These are phyloP conservation scores for Fusarium redolens DNA, from an alignment of 2,329 filamentous ascomycete species.

Conservation along the genomic window DNA sequence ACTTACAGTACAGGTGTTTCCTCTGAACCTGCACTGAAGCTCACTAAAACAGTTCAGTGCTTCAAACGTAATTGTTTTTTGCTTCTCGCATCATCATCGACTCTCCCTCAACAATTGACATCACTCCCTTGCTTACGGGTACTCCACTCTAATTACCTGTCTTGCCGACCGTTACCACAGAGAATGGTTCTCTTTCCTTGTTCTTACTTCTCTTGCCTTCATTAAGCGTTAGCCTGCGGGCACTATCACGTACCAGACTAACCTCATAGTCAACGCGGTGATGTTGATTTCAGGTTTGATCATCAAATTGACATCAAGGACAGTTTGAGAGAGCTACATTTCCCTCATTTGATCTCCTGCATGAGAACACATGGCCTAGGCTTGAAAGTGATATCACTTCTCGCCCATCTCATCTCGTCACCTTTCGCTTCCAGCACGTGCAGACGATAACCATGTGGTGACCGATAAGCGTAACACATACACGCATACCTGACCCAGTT, in stretches of 20 bases:
- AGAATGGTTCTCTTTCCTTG: conserved; percentile 17
- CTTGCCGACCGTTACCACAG: conserved; percentile 23
- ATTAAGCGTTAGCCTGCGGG: background rate
- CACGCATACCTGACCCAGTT: background rate
- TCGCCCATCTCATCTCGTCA: conserved; percentile 2
- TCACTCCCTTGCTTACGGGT: conserved; percentile 21
- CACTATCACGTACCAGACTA: conserved; percentile 25
- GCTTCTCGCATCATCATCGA: conserved; percentile 17
- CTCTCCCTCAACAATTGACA: background rate
- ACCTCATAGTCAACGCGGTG: background rate
- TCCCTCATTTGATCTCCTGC: background rate
- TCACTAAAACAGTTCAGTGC: background rate
- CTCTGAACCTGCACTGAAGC: background rate
- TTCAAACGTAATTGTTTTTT: conserved; percentile 18
- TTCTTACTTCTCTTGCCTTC: background rate
- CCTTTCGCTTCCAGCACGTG: conserved; percentile 1
- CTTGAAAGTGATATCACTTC: conserved; percentile 25
- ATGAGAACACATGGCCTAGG: conserved; percentile 13
- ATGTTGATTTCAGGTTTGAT: background rate
- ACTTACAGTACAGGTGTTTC: background rate
- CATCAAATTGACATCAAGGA: conserved; percentile 2
- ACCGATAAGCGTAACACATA: conserved; percentile 7
- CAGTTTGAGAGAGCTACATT: background rate
- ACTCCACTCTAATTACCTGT: conserved; percentile 29
- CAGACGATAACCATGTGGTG: conserved; percentile 29